Conservation (phyloP, 1,284 basidiomycete species). For the Rhizoctonia solani region DNA sequence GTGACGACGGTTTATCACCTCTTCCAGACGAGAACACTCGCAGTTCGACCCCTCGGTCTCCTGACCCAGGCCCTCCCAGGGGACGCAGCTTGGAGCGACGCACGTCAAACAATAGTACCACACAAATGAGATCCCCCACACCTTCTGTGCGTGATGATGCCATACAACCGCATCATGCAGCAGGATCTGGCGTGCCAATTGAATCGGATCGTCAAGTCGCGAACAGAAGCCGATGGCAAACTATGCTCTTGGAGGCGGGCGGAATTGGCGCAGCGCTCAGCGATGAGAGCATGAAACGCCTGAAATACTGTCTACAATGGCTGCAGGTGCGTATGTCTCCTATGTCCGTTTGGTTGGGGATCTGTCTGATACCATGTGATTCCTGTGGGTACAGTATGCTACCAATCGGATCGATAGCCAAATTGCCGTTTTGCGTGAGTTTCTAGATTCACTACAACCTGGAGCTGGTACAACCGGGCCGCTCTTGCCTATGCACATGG, state of each 20-base stretch:
- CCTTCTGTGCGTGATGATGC: conserved; percentile 30
- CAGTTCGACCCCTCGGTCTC: conserved; percentile 30
- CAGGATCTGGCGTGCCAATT: conserved; percentile 36
- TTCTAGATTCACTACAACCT: conserved; percentile 59
- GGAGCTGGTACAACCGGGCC: conserved; percentile 40
- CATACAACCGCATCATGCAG: conserved; percentile 5
- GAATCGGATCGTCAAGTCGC: conserved; percentile 50
- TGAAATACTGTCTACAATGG: conserved; percentile 89
- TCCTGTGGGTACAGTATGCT: conserved; percentile 63
- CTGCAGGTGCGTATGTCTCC: conserved; percentile 60
- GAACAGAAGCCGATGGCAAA: conserved; percentile 78
- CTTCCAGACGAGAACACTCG: not conserved
- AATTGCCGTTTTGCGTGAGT: conserved; percentile 80
- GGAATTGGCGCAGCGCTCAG: conserved; percentile 86
- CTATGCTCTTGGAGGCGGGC: conserved; percentile 84
- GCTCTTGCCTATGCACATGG: conserved; percentile 45
- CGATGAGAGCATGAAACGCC: conserved; percentile 84
- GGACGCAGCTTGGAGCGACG: conserved; percentile 31
- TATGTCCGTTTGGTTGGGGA: not conserved
- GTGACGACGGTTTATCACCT: not conserved
- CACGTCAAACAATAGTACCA: conserved; percentile 40
- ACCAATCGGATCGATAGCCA: conserved; percentile 87
- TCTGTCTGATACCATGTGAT: conserved; percentile 30
- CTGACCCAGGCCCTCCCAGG: conserved; percentile 8
- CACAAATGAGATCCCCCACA: conserved; percentile 33